Base-by-base conservation (phyloP, 306 rosid genomes). In the Purshia tridentata region DNA sequence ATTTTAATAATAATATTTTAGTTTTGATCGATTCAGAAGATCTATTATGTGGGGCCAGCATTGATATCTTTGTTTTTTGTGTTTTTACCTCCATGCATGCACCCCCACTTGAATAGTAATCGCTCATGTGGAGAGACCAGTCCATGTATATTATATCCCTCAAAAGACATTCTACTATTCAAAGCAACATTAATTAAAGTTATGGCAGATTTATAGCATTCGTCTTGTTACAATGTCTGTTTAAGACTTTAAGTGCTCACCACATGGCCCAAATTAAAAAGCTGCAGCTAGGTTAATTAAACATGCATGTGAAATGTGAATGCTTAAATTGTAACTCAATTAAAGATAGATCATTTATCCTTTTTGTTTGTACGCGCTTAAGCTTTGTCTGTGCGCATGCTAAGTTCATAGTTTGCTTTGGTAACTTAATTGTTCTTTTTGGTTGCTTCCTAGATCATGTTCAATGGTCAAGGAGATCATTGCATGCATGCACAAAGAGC, bases 121-220 rank as follows among this genome's bases (percentile, higher is more conserved):
- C 19, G 9, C 41, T 56, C 88, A 71, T 66, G 90, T 73, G 86
- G 35, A 55, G 13, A 70, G 61, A 51, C 65, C 78, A 53, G 68
- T 81, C 55, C 69, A 80, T 35, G 68, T 70, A 76, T 23, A 74
- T 77, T 70, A 76, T 23, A 74, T 77, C 65, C 74, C 70, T 78
- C 75, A 72, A 69, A 78, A 77, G 81, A 82, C 88, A 82, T 82
- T 86, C 77, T 84, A 66, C 78, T 67, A 69, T 63, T 72, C 72
- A 80, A 64, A n/a, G 9, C 20, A 23, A 65, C 37, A 57, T 46
- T 1, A 39, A 22, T 46, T 46, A 5, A 15, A n/a, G 2, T 35
- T 45, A 44, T n/a, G 35, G 22, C 35, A 54, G 23, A n/a, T n/a
- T n/a, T n/a, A n/a, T n/a, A n/a, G n/a, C n/a, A n/a, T n/a, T n/a